phyloP scores from a whole-genome alignment of 345 rosid genomes.

The Ricinus communis region DNA sequence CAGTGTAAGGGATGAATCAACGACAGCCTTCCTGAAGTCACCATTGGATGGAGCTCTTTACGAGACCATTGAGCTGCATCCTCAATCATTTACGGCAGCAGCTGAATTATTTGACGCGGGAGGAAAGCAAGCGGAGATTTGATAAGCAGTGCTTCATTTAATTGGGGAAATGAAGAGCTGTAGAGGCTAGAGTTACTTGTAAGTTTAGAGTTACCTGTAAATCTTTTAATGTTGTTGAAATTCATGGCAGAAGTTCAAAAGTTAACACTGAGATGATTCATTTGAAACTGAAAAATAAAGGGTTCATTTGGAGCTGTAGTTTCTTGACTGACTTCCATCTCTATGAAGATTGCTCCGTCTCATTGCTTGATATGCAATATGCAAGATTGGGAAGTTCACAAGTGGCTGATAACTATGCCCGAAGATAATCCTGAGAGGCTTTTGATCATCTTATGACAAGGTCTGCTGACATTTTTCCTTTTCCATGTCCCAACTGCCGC shows the following conservation, averaged over 20 bases:
- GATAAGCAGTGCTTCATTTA: slow-evolving; percentile 28
- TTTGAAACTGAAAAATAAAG: slow-evolving; percentile 30
- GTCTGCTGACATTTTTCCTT: slow-evolving; percentile 13
- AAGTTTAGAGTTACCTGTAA: slow-evolving; percentile 21
- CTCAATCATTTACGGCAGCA: slow-evolving; percentile 21
- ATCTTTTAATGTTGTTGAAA: slow-evolving; percentile 29
- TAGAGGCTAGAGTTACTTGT: slow-evolving; percentile 29
- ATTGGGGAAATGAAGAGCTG: slow-evolving; percentile 29
- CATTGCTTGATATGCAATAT: slow-evolving; percentile 7
- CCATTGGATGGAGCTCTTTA: slow-evolving; percentile 22
- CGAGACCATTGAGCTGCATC: slow-evolving; percentile 25
- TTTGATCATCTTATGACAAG: slow-evolving; percentile 18
- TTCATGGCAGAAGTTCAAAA: slow-evolving; percentile 24
- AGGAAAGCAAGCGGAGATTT: slow-evolving; percentile 26
- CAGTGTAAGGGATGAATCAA: slow-evolving; percentile 13
- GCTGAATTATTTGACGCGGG: slow-evolving; percentile 25
- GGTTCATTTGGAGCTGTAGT: slow-evolving; percentile 16
- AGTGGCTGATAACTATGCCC: background rate
- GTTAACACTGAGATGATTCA: slow-evolving; percentile 29
- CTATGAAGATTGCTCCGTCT: slow-evolving; percentile 15
- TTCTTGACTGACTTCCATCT: background rate
- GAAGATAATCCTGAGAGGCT: slow-evolving; percentile 10
- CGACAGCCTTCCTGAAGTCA: slow-evolving; percentile 14
- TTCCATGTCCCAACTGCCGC: background rate
- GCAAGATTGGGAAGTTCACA: background rate